Percentiles rank a stretch among this genome's conserved stretches.
These are phyloP conservation scores for Mycena haematopus DNA, from an alignment of 768 basidiomycete species.

Conservation along the genomic window DNA sequence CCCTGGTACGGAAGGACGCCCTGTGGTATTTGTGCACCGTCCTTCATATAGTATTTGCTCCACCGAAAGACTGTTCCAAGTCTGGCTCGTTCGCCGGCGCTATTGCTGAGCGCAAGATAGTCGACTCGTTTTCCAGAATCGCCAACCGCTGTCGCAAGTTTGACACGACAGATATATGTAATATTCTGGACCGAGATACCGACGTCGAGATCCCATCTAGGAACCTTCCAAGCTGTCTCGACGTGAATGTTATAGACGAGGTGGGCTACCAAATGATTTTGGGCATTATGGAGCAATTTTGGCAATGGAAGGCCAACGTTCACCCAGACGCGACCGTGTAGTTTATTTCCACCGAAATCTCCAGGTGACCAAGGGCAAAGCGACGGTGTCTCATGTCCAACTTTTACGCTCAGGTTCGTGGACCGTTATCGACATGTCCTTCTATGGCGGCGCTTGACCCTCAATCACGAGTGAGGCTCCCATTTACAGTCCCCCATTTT, in stretches of 20 bases:
- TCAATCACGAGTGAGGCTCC: too few relatives aligned
- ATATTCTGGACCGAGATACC: slow-evolving; percentile 16
- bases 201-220: slow-evolving; percentile 4
- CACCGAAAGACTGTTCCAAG: slow-evolving; percentile 3
- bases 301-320: slow-evolving; percentile 26
- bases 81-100: slow-evolving; percentile 5
- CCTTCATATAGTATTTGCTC: slow-evolving; percentile 44
- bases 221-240: slow-evolving; percentile 21
- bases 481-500: too few relatives aligned
- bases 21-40: slow-evolving; percentile 59
- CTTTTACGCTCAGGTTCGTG: too few relatives aligned
- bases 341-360: background rate
- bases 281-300: slow-evolving; percentile 45
- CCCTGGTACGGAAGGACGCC: slow-evolving; percentile 54
- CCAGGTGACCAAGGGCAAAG: too few relatives aligned
- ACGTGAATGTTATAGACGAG: slow-evolving; percentile 41
- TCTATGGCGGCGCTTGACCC: too few relatives aligned
- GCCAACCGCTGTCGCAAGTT: slow-evolving; percentile 15
- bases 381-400: too few relatives aligned
- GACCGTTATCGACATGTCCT: too few relatives aligned
- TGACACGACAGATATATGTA: slow-evolving; percentile 14
- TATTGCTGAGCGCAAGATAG: slow-evolving; percentile 16
- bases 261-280: slow-evolving; percentile 47
- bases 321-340: background rate
- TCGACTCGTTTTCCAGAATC: slow-evolving; percentile 22